phyloP scores from a whole-genome alignment of 192 early-diverging fungal genomes.

The Coemansia sp. region DNA sequence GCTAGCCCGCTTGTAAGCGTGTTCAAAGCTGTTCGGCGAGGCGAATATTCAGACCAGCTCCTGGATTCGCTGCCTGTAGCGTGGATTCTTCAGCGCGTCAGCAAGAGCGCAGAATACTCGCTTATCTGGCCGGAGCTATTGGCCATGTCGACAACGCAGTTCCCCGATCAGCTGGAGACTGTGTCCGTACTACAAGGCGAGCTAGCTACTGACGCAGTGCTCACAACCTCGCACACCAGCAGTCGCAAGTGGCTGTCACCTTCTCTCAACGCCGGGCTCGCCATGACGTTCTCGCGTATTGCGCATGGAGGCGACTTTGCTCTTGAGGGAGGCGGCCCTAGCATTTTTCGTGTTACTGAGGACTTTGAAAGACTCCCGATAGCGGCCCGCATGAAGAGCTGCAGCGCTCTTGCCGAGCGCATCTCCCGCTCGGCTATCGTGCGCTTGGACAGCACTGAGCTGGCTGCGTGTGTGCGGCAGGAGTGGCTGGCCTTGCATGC shows the following conservation, averaged over 20 bases:
- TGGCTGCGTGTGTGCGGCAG: conserved; percentile 34
- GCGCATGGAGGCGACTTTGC: not conserved
- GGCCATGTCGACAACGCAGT: conserved; percentile 51
- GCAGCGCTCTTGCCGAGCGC: conserved; percentile 23
- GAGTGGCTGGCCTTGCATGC: conserved; percentile 46
- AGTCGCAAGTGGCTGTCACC: not conserved
- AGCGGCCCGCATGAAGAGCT: conserved; percentile 39
- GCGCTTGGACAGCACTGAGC: conserved; percentile 5
- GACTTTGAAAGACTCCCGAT: conserved; percentile 25
- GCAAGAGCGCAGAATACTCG: conserved; percentile 29
- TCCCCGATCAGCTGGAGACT: conserved; percentile 49
- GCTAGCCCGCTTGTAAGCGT: conserved; percentile 9
- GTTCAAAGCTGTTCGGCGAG: conserved; percentile 8
- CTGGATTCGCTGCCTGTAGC: conserved; percentile 47
- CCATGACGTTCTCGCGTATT: not conserved
- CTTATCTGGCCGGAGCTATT: conserved; percentile 52
- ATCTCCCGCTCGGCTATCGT: conserved; percentile 28
- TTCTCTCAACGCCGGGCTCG: not conserved
- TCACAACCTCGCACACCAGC: not conserved
- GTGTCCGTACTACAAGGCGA: conserved; percentile 43
- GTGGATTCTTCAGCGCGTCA: conserved; percentile 41
- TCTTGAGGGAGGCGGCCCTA: not conserved
- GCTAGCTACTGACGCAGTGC: conserved; percentile 8
- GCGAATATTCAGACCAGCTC: conserved; percentile 54
- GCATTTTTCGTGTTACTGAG: conserved; percentile 20